These are phyloP conservation scores for Ophiosphaerella korrae DNA, from an alignment of 2,329 filamentous ascomycete genomes.

Conservation along the genomic window DNA sequence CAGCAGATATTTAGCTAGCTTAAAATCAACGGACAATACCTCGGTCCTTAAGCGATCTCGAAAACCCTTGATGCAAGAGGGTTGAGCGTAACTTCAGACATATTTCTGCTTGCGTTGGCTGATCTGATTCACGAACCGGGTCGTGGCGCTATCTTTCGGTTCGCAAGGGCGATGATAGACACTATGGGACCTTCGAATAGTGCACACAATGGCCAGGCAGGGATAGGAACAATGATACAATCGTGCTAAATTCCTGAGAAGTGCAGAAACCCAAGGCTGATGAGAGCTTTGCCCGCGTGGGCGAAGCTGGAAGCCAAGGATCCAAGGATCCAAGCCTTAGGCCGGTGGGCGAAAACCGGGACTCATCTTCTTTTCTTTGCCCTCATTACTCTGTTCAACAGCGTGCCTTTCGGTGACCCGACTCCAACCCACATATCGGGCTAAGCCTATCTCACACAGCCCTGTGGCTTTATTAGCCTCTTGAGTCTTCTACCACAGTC, in stretches of 20 bases:
- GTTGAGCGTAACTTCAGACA: too few relatives aligned
- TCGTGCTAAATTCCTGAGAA: background rate
- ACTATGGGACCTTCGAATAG: too few relatives aligned
- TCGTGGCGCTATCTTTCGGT: too few relatives aligned
- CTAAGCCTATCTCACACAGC: background rate
- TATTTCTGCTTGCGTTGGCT: too few relatives aligned
- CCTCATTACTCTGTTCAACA: background rate
- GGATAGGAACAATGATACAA: too few relatives aligned
- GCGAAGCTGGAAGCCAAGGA: background rate
- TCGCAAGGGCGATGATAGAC: too few relatives aligned
- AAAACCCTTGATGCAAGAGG: too few relatives aligned
- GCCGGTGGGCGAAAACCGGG: background rate
- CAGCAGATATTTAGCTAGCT: too few relatives aligned
- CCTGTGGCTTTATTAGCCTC: conserved; percentile 1
- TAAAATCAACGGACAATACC: too few relatives aligned
- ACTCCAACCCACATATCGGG: background rate
- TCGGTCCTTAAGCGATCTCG: too few relatives aligned
- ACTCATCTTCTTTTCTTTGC: background rate
- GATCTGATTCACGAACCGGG: too few relatives aligned
- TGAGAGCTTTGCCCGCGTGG: background rate
- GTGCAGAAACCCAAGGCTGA: background rate
- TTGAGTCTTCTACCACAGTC: background rate
- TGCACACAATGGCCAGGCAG: too few relatives aligned
- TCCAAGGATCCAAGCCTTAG: background rate
- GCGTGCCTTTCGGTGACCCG: background rate